phyloP scores from a whole-genome alignment of 2,329 filamentous ascomycete species.

The Myriosclerotinia scirpicola region DNA sequence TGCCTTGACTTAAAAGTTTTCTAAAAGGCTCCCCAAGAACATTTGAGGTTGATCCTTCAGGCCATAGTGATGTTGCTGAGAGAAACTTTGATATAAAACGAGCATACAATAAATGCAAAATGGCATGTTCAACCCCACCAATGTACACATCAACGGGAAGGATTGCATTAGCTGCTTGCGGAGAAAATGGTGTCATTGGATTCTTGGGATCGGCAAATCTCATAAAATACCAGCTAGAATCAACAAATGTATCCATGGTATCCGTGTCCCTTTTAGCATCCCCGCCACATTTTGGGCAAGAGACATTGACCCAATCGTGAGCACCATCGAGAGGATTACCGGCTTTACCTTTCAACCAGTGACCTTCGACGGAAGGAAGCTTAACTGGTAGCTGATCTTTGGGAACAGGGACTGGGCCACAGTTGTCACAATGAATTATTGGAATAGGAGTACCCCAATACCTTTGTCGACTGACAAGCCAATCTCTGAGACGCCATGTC shows the following conservation, averaged over 20 bases:
- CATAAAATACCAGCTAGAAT: slow-evolving; percentile 92
- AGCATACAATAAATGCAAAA: slow-evolving; percentile 83
- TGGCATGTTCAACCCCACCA: slow-evolving; percentile 87
- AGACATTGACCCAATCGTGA: slow-evolving; percentile 70
- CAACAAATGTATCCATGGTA: slow-evolving; percentile 95
- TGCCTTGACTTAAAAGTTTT: slow-evolving; percentile 81
- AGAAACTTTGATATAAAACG: slow-evolving; percentile 90
- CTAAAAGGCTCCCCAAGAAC: slow-evolving; percentile 71
- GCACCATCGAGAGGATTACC: slow-evolving; percentile 77
- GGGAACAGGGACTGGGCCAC: slow-evolving; percentile 78
- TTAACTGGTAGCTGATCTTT: slow-evolving; percentile 72
- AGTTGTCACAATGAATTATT: slow-evolving; percentile 76
- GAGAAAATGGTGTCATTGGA: slow-evolving; percentile 57
- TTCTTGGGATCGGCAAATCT: slow-evolving; percentile 75
- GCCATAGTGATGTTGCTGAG: slow-evolving; percentile 54
- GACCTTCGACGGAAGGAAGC: slow-evolving; percentile 66
- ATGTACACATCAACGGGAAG: slow-evolving; percentile 87
- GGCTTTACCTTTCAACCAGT: slow-evolving; percentile 66
- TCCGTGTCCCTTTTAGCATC: slow-evolving; percentile 81
- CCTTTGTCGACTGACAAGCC: slow-evolving; percentile 87
- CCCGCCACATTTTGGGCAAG: slow-evolving; percentile 71
- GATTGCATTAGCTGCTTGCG: slow-evolving; percentile 53
- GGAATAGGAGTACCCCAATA: slow-evolving; percentile 93
- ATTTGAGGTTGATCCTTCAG: slow-evolving; percentile 43
- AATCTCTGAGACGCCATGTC: slow-evolving; percentile 81